A percentile compares a stretch with the other conserved stretches of the same genome.
These are phyloP conservation scores for Globisporangium echinulatum DNA, from an alignment of 352 stramenopile species.

Conservation along the genomic window DNA sequence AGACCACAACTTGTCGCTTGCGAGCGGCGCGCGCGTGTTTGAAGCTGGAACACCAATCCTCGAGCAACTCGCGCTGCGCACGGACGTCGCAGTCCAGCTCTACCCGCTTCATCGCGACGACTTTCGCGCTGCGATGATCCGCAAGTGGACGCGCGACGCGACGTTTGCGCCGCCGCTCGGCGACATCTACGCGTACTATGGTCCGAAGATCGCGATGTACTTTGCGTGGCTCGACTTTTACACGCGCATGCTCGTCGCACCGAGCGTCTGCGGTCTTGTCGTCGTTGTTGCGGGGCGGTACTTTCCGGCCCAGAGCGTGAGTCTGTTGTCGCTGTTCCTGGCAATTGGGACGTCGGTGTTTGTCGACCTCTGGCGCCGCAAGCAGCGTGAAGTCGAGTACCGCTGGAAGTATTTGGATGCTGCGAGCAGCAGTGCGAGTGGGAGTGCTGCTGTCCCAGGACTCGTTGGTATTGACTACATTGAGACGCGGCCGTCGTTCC, in stretches of 20 bases:
- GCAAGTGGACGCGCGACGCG: constrained; percentile 30
- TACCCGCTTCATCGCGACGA: constrained; percentile 60
- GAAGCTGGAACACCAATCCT: constrained; percentile 34
- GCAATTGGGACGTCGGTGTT: constrained; percentile 57
- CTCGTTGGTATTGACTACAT: constrained; percentile 20
- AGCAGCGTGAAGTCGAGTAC: constrained; percentile 51
- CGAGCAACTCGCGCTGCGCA: constrained; percentile 22
- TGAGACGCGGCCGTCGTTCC: constrained; percentile 41
- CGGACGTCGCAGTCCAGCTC: constrained; percentile 23
- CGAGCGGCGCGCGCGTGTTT: constrained; percentile 23
- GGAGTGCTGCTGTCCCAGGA: background rate
- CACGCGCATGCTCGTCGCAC: constrained; percentile 63
- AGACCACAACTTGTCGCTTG: constrained; percentile 30
- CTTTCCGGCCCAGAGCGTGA: constrained; percentile 40
- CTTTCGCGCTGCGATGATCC: constrained; percentile 33
- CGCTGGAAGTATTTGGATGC: constrained; percentile 38
- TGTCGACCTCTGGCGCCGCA: constrained; percentile 45
- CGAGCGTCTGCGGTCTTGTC: constrained; percentile 40
- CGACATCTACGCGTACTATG: constrained; percentile 62
- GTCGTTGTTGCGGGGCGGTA: constrained; percentile 33
- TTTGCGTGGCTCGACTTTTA: constrained; percentile 84
- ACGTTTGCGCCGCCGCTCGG: constrained; percentile 27
- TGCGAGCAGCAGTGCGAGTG: constrained; percentile 15
- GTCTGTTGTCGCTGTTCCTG: constrained; percentile 35
- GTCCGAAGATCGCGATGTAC: constrained; percentile 63